phyloP scores from a whole-genome alignment of 2,329 filamentous ascomycete species.

The Neofusicoccum sp. region DNA sequence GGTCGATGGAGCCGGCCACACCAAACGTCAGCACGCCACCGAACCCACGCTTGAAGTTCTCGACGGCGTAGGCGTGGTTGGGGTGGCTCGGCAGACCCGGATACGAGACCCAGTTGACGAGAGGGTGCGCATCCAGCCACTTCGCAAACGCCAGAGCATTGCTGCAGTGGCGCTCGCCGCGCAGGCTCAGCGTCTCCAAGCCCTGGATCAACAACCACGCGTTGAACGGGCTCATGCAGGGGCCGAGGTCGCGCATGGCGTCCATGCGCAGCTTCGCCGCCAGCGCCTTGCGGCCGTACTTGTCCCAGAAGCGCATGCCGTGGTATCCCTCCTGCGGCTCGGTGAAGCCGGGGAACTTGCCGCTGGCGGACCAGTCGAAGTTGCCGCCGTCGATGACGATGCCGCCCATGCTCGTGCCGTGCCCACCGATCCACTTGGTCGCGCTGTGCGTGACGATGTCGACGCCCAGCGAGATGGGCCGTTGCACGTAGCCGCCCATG shows the following conservation, averaged over 20 bases:
- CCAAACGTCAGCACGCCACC: constrained; percentile 32
- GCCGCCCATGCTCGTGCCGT: constrained; percentile 33
- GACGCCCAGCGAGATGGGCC: constrained; percentile 29
- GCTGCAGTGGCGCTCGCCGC: constrained; percentile 29
- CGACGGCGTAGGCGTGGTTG: constrained; percentile 28
- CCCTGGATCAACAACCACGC: constrained; percentile 31
- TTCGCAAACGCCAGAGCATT: constrained; percentile 30
- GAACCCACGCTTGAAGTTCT: constrained; percentile 28
- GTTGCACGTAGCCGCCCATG: constrained; percentile 29
- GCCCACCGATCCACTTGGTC: constrained; percentile 38
- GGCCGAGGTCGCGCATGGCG: constrained; percentile 30
- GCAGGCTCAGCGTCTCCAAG: constrained; percentile 30
- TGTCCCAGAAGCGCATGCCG: constrained; percentile 32
- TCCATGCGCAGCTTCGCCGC: constrained; percentile 31
- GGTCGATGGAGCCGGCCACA: constrained; percentile 30
- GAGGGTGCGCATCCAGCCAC: constrained; percentile 29
- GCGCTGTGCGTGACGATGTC: constrained; percentile 32
- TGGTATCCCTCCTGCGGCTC: constrained; percentile 30
- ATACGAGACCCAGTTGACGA: constrained; percentile 33
- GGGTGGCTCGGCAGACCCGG: constrained; percentile 29
- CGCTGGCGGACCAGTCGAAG: constrained; percentile 31
- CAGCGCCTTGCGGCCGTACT: constrained; percentile 28
- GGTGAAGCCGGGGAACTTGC: constrained; percentile 30
- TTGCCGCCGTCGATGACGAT: constrained; percentile 32
- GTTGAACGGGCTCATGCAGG: constrained; percentile 29